These are phyloP conservation scores for Fusarium hainanense DNA, from an alignment of 2,329 filamentous ascomycete species.

Conservation along the genomic window DNA sequence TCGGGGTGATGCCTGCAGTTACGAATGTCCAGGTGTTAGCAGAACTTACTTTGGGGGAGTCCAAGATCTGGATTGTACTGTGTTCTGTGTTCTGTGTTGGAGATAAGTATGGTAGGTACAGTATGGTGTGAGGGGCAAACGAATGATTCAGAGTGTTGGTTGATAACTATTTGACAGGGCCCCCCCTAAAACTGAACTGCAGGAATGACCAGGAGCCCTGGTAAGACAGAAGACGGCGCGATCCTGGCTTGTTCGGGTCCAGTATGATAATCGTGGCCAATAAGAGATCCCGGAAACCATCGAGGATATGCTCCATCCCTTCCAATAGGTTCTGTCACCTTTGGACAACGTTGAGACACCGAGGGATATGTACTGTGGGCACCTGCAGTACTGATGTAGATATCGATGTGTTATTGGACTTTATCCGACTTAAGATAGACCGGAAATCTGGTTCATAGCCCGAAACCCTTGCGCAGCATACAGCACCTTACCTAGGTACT, in stretches of 20 bases:
- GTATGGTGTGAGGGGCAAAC: not conserved
- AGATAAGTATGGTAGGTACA: not conserved
- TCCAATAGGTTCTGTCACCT: not conserved
- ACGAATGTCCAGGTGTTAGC: not conserved
- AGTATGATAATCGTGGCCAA: conserved; percentile 13
- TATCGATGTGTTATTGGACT: not conserved
- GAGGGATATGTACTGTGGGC: not conserved
- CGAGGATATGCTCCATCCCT: not conserved
- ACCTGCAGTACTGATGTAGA: not conserved
- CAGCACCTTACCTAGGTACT: not conserved
- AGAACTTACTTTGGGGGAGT: conserved; percentile 5
- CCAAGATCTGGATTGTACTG: not conserved
- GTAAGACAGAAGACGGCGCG: not conserved
- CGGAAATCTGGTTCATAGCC: not conserved
- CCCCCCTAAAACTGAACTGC: not conserved
- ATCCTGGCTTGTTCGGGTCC: conserved; percentile 30
- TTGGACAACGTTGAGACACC: not conserved
- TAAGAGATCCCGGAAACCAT: not conserved
- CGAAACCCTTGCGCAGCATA: not conserved
- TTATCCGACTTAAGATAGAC: not conserved
- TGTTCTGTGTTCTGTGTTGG: not conserved
- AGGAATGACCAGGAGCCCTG: not conserved
- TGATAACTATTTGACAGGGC: not conserved
- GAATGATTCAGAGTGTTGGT: not conserved
- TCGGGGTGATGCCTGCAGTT: conserved; percentile 11